Conservation (phyloP, 2,329 filamentous ascomycete species). For the Fusarium mangiferae region DNA sequence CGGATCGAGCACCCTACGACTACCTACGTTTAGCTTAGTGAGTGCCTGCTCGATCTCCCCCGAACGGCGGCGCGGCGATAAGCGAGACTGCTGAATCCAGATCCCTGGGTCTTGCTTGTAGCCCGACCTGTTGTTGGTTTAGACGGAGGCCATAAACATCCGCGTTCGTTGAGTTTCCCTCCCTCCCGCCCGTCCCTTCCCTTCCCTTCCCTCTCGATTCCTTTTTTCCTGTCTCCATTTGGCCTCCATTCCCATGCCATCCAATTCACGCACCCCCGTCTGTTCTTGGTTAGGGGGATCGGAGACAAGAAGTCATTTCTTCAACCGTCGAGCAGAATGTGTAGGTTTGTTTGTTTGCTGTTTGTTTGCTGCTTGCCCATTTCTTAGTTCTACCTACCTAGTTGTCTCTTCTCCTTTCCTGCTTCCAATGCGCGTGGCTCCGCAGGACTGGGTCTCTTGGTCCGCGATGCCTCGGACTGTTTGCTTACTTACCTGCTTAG, state of each 20-base stretch:
- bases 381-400: neutral
- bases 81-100: conserved; percentile 48
- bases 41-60: conserved; percentile 26
- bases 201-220: neutral
- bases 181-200: conserved; percentile 18
- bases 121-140: neutral
- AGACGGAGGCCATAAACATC: conserved; percentile 9
- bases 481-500: neutral
- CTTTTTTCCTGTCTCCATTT: neutral
- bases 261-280: conserved; percentile 16
- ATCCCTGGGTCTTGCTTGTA: conserved; percentile 44
- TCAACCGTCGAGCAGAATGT: conserved; percentile 23
- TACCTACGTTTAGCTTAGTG: neutral
- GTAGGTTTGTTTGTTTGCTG: conserved; percentile 11
- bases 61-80: conserved; percentile 47
- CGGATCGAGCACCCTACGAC: conserved; percentile 26
- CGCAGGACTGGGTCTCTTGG: neutral
- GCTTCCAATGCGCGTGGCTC: conserved; percentile 4
- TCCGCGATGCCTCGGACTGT: neutral
- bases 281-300: conserved; percentile 14
- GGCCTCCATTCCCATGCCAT: neutral
- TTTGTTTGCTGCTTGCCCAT: neutral
- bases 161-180: conserved; percentile 22
- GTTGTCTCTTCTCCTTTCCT: neutral
- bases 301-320: conserved; percentile 1